Evolutionary conservation across 106 monocot genomes (phyloP).

Genomic region (Xerophyta viscosa): DNA sequence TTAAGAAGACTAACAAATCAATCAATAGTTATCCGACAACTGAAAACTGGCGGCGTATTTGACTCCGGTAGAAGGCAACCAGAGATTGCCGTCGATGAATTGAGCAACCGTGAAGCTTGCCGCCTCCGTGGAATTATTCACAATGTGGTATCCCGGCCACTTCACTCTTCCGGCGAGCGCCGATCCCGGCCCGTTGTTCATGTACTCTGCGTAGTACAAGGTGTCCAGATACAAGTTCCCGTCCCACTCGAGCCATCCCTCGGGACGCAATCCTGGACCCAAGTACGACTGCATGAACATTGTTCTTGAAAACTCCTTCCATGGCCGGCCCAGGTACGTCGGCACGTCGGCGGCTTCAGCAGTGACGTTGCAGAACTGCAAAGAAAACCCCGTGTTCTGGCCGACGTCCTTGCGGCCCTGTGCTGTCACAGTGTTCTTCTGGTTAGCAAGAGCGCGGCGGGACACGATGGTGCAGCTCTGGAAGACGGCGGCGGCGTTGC

Average conservation of each 20-base stretch:
- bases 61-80: slow-evolving; percentile 62
- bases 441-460: slow-evolving; percentile 42
- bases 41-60: slow-evolving; percentile 46
- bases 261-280: slow-evolving; percentile 22
- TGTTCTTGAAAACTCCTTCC: slow-evolving; percentile 70
- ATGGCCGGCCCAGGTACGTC: slow-evolving; percentile 71
- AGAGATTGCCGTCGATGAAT: slow-evolving; percentile 65
- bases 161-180: slow-evolving; percentile 28
- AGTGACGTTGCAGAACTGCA: slow-evolving; percentile 69
- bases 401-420: slow-evolving; percentile 65
- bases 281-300: slow-evolving; percentile 67
- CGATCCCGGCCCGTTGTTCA: slow-evolving; percentile 63
- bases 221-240: slow-evolving; percentile 54
- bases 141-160: slow-evolving; percentile 57
- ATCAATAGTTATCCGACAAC: too few species aligned
- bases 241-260: slow-evolving; percentile 65
- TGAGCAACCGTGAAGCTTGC: slow-evolving; percentile 46
- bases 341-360: slow-evolving; percentile 16
- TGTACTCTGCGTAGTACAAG: slow-evolving; percentile 67
- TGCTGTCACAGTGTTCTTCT: slow-evolving; percentile 80
- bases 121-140: slow-evolving; percentile 14
- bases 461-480: slow-evolving; percentile 54
- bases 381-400: slow-evolving; percentile 69
- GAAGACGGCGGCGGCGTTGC: slow-evolving; percentile 74
- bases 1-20: too few species aligned